Evolutionary conservation across 2,329 filamentous ascomycete genomes (phyloP).

Genomic region (Penicillium oxalicum): DNA sequence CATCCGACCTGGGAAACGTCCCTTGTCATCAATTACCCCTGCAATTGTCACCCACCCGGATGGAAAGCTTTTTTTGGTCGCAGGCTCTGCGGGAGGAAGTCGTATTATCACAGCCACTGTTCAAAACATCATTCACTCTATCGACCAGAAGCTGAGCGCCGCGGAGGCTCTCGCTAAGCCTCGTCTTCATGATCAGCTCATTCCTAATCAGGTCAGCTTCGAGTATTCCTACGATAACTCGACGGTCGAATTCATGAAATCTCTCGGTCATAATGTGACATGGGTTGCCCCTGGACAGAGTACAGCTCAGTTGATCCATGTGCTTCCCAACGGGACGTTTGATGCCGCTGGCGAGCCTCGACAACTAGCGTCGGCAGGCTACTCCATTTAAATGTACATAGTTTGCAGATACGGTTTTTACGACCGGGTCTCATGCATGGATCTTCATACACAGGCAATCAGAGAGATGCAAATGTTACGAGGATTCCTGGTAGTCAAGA

Average conservation of each 20-base stretch:
- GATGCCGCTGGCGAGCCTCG: slow-evolving; percentile 73
- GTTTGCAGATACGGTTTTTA: background rate
- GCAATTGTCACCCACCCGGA: slow-evolving; percentile 66
- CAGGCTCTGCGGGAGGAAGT: slow-evolving; percentile 74
- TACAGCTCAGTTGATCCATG: slow-evolving; percentile 64
- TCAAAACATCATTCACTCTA: slow-evolving; percentile 65
- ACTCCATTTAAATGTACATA: slow-evolving; percentile 41
- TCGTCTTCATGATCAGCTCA: slow-evolving; percentile 73
- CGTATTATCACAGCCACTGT: slow-evolving; percentile 76
- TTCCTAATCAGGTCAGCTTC: slow-evolving; percentile 63
- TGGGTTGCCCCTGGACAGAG: slow-evolving; percentile 61
- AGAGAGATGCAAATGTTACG: no score
- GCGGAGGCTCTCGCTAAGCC: slow-evolving; percentile 59
- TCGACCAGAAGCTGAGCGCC: slow-evolving; percentile 60
- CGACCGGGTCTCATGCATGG: no score
- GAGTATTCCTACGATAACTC: slow-evolving; percentile 63
- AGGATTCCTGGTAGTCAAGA: no score
- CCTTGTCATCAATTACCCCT: slow-evolving; percentile 75
- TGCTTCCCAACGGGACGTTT: slow-evolving; percentile 60
- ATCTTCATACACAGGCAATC: no score
- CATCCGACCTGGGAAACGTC: slow-evolving; percentile 72
- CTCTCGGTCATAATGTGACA: slow-evolving; percentile 64
- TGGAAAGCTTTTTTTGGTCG: slow-evolving; percentile 59
- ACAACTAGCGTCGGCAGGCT: slow-evolving; percentile 64
- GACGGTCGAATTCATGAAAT: slow-evolving; percentile 58